Evolutionary conservation across 345 rosid genomes (phyloP), one percentile per base, ranked within the genome.

Genomic region (Nephelium lappaceum): DNA sequence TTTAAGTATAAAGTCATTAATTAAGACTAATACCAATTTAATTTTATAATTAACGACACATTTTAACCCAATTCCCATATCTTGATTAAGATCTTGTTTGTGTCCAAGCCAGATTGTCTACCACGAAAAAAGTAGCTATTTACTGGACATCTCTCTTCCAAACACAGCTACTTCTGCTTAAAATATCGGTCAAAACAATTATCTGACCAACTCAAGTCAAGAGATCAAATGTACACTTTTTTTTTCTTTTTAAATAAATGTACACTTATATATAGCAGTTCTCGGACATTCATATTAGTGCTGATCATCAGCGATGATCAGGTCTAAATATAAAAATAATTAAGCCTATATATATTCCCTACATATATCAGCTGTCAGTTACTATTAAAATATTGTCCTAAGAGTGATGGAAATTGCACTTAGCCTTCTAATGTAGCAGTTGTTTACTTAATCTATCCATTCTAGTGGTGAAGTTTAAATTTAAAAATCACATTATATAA

Each of bases 81-180:
- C 64, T 11, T 3, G n/a, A 23, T 11, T 0, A 45, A 36, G 43
- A 66, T 75, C 47, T 31, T 67, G 36, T 27, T 64, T 27, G 21
- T 51, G 71, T 39, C 14, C 1, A 73, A 31, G 42, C 47, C 78
- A 66, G 71, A 36, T 72, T 75, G 78, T 25, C 72, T 21, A 3
- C 64, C 51, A 75, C 71, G 11, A 49, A 49, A 31, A 19, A 12
- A 16, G 31, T 27, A 27, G 45, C 31, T 11, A 63, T 64, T 10
- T 27, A 11, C 8, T 27, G 42, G 4, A 9, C 14, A 8, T 3
- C 11, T 57, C 43, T 57, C 3, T 2, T 71, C 43, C 21, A 51
- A 19, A 31, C 63, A 5, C 62, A 25, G 10, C 41, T 23, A 27
- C 36, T 31, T 31, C 18, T 49, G 55, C 55, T 49, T 49, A 49